These are phyloP conservation scores for Calonectria fujianensis DNA, from an alignment of 2,329 filamentous ascomycete genomes.

Conservation along the genomic window DNA sequence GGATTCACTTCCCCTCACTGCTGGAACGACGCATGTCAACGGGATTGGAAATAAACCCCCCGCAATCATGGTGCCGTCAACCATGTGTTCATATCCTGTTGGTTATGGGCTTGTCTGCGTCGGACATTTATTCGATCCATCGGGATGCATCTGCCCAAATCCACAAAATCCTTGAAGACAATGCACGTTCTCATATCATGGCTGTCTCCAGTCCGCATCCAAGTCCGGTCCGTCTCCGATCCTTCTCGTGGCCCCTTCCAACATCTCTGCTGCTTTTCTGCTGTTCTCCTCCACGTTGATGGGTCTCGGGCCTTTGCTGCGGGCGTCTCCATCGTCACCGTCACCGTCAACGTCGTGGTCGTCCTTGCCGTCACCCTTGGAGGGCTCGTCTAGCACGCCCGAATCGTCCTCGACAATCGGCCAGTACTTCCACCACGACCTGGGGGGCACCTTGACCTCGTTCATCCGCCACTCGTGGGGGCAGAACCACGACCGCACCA, in stretches of 20 bases:
- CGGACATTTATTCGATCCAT: neutral
- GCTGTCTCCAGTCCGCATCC: neutral
- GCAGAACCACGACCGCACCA: neutral
- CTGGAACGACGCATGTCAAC: conserved; percentile 3
- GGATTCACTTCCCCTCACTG: neutral
- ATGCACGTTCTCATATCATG: neutral
- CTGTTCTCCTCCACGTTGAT: conserved; percentile 5
- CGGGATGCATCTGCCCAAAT: neutral
- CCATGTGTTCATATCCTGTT: neutral
- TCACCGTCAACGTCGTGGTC: neutral
- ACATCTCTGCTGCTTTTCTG: neutral
- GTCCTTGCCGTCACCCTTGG: no score
- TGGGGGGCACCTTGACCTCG: neutral
- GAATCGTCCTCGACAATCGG: neutral
- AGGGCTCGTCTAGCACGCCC: neutral
- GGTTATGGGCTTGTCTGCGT: neutral
- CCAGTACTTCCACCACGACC: neutral
- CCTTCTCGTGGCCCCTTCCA: neutral
- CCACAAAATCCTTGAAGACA: neutral
- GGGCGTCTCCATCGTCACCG: neutral
- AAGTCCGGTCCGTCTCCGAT: neutral
- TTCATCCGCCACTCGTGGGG: neutral
- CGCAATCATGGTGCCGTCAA: no score
- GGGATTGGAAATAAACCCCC: neutral
- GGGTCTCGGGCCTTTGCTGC: neutral